These are phyloP conservation scores for Leucosporidium yakuticum DNA, from an alignment of 768 basidiomycete species.

Conservation along the genomic window DNA sequence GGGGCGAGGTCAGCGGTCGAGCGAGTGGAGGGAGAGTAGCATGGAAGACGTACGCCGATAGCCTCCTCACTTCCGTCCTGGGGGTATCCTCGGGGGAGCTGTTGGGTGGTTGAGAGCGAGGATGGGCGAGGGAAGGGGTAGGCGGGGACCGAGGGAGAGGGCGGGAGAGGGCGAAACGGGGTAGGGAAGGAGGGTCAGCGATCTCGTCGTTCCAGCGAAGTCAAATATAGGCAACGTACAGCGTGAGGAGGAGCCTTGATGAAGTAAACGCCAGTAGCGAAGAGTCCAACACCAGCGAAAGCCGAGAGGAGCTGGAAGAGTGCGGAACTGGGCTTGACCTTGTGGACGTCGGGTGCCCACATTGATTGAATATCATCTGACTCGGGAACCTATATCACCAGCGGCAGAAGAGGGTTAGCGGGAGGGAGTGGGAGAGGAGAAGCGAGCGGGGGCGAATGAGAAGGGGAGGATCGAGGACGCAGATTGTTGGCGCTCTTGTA, in stretches of 20 bases:
- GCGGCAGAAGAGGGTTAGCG: no score
- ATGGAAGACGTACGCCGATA: neutral
- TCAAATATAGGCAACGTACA: constrained; percentile 8
- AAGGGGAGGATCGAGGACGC: neutral
- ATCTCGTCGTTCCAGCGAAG: neutral
- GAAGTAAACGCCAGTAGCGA: constrained; percentile 22
- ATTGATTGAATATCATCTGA: constrained; percentile 46
- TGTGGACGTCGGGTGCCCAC: constrained; percentile 47
- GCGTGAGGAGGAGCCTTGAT: constrained; percentile 15
- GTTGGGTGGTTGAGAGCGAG: neutral
- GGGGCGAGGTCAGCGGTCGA: neutral
- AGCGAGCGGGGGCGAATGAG: no score
- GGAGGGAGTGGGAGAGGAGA: no score
- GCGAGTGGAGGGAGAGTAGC: neutral
- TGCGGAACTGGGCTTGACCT: constrained; percentile 41
- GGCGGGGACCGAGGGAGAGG: neutral
- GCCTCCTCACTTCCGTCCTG: constrained; percentile 28
- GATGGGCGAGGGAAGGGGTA: neutral
- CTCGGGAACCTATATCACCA: constrained; percentile 42
- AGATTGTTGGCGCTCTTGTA: neutral
- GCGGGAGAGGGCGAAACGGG: no score
- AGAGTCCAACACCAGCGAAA: constrained; percentile 39
- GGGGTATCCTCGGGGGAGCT: constrained; percentile 33
- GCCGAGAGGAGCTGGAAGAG: constrained; percentile 40
- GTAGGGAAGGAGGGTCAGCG: neutral